Conservation (phyloP, 78 protist species). For the slime mould (Dictyostelium discoideum) region DNA sequence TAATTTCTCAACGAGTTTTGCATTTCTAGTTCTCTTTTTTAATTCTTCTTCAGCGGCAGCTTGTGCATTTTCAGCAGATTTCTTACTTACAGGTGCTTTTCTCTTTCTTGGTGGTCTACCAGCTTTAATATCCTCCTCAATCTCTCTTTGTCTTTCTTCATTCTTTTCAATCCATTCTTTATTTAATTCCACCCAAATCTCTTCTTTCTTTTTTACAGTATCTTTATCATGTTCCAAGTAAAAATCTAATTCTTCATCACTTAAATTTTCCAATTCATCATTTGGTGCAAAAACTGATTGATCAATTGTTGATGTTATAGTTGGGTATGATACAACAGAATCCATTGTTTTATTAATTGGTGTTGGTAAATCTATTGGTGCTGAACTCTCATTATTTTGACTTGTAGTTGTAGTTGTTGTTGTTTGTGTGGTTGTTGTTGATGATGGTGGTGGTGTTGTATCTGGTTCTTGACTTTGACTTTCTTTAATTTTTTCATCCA, state of each 20-base stretch:
- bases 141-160: conserved; percentile 38
- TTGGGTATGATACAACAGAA: conserved; percentile 22
- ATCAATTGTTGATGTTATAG: background rate
- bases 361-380: background rate
- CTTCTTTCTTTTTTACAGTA: conserved; percentile 14
- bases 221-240: conserved; percentile 53
- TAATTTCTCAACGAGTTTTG: conserved; percentile 31
- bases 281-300: conserved; percentile 37
- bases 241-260: conserved; percentile 36
- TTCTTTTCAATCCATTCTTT: conserved; percentile 57
- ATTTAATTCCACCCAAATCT: conserved; percentile 55
- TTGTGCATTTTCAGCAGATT: conserved; percentile 11
- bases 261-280: conserved; percentile 8
- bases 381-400: background rate
- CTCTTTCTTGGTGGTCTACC: conserved; percentile 72
- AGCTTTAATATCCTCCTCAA: conserved; percentile 32
- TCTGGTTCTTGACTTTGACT: background rate
- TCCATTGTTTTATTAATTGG: background rate
- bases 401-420: background rate
- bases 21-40: conserved; percentile 11
- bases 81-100: background rate
- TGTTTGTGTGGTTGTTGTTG: background rate
- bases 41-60: conserved; percentile 40
- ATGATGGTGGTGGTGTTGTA: background rate
- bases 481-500: background rate